Base-by-base conservation (phyloP, 129 eudicot species). In the Glebionis coronaria region DNA sequence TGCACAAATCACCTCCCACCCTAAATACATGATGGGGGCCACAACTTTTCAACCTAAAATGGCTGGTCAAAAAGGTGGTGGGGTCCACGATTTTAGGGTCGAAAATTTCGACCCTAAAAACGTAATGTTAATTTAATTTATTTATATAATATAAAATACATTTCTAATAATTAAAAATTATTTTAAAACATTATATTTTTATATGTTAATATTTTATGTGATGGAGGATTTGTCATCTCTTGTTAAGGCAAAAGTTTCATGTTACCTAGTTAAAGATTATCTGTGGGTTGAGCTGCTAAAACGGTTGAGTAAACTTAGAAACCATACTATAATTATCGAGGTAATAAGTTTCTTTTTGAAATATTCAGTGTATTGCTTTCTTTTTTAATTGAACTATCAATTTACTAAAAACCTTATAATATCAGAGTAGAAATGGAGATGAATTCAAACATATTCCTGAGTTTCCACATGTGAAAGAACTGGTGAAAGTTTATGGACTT, bases 391-490 rank as follows among this genome's bases (percentile, higher is more conserved):
- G 1, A 31, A 12, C 53, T 3, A 47, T n/a, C 14, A 9, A 13
- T 47, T 46, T 46, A 9, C 53, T n/a, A 47, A 47, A 13, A n/a
- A 4, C 5, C 53, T 47, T 47, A 12, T 46, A 3, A 4, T 12
- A 46, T 46, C 52, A 46, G 15, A 2, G 0, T 46, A 10, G 1
- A 11, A 14, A 2, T 0, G 16, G 16, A 10, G 9, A 44, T 20
- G 27, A 44, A 12, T 27, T 14, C 12, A 3, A 25, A 0, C 42
- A 11, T 50, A 6, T 51, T 2, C 62, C 62, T 16, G 18, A 61
- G 20, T 72, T 72, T 61, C 53, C 40, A 0, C 35, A 72, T 61
- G 18, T 72, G 76, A 50, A 46, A 25, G 10, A 49, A 5, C 62
- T 72, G n/a, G n/a, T n/a, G n/a, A n/a, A n/a, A n/a, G n/a, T n/a